Base-by-base conservation (phyloP, 2,329 filamentous ascomycete genomes). In the Mollisiaceae sp. region DNA sequence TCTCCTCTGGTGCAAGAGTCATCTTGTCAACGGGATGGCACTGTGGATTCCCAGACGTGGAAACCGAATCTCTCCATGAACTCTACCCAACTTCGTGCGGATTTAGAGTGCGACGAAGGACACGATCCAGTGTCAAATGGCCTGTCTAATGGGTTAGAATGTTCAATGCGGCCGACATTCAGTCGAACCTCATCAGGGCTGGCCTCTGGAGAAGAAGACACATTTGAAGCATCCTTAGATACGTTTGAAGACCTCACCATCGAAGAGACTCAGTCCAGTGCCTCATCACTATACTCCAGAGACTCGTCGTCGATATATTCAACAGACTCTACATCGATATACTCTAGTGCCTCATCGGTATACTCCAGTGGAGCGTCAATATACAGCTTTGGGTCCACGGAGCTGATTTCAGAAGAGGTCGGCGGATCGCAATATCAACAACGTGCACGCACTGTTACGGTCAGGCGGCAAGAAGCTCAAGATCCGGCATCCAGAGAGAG, bases 291-390 rank as follows among this genome's bases (percentile, higher is more conserved):
- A 50, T 60, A 60, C 59, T 60, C 59, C 9, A 50, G 59, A 52
- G 59, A 60, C 59, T 60, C 59, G 14, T 47, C 59, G 24, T 60
- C 59, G 38, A 60, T 60, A 60, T 60, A 60, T 36, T 60, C 59
- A 41, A 60, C 11, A 50, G 59, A 60, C 27, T 60, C 59, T 50
- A 24, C 59, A 52, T 60, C 59, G 39, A 60, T 60, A 50, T 60
- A 60, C 59, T 60, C 59, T 20, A 60, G 59, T 36, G 59, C 39
- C 54, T 57, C 59, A 52, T 60, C 59, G 39, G 52, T 60, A 50
- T 60, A 60, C 59, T 60, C 59, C 39, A 60, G 59, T 36, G 59
- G n/a, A 9, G 20, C 35, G 11, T 60, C 59, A 60, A 50, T 36
- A 60, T 60, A 60, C 59, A 60, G 59, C 24, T 60, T 52, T 60